Conservation (phyloP, 257 asterid genomes). For the Fraxinus excelsior region DNA sequence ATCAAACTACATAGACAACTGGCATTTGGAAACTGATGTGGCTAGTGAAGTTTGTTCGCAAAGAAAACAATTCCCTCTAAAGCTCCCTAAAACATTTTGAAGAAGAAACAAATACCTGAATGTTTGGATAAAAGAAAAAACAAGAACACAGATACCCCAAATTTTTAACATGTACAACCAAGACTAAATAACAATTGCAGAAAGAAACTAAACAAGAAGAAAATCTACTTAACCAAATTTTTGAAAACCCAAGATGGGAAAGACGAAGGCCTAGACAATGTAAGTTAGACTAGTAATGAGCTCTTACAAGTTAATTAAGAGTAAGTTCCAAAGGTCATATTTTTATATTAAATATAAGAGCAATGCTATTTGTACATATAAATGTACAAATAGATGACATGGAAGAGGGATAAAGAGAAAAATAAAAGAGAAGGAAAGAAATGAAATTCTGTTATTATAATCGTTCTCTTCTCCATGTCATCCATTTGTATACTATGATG, state of each 20-base stretch:
- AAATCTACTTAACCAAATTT: neutral
- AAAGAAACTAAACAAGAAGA: neutral
- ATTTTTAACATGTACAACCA: neutral
- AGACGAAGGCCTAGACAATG: neutral
- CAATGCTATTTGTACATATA: neutral
- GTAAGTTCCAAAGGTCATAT: neutral
- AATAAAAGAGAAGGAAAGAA: no score
- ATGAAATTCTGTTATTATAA: no score
- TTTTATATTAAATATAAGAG: neutral
- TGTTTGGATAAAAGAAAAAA: neutral
- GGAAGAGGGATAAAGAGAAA: no score
- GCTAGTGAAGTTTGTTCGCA: neutral
- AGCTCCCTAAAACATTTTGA: neutral
- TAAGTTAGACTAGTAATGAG: neutral
- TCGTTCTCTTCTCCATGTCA: no score
- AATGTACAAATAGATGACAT: no score
- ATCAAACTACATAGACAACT: no score
- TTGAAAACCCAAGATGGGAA: neutral
- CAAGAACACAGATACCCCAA: constrained; percentile 4
- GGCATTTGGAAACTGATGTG: neutral
- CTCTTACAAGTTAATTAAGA: constrained; percentile 6
- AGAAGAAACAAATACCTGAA: neutral
- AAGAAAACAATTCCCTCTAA: neutral
- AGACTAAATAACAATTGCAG: neutral
- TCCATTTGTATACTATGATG: no score